Conservation (phyloP, 2,329 filamentous ascomycete genomes). For the Aphanocladium album region DNA sequence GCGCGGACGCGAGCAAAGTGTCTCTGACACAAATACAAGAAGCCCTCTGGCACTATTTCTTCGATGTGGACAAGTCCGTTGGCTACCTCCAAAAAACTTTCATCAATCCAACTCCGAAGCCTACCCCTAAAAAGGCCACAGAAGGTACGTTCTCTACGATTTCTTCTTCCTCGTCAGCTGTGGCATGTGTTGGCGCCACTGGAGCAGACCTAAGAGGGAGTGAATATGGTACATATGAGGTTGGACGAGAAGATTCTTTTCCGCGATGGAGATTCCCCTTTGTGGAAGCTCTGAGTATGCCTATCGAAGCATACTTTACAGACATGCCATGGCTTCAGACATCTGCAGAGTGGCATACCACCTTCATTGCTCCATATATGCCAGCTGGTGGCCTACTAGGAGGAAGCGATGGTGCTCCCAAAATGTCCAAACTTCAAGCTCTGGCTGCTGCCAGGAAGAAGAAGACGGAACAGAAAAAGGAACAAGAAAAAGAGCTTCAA, state of each 20-base stretch:
- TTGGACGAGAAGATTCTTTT: slow-evolving; percentile 2
- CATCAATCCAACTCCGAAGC: slow-evolving; percentile 41
- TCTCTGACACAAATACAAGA: slow-evolving; percentile 71
- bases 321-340: slow-evolving; percentile 83
- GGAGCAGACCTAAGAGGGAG: slow-evolving; percentile 28
- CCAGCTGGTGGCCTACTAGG: slow-evolving; percentile 69
- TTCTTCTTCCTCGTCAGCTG: slow-evolving; percentile 12
- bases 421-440: slow-evolving; percentile 85
- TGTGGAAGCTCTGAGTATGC: slow-evolving; percentile 15
- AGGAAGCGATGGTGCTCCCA: slow-evolving; percentile 60
- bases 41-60: slow-evolving; percentile 92
- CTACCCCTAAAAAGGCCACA: slow-evolving; percentile 35
- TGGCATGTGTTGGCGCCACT: slow-evolving; percentile 15
- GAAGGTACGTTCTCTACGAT: slow-evolving; percentile 33
- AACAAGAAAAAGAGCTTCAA: slow-evolving; percentile 21
- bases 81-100: slow-evolving; percentile 69
- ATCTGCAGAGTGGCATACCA: slow-evolving; percentile 58
- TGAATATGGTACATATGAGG: slow-evolving; percentile 1
- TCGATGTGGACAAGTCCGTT: slow-evolving; percentile 81
- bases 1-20: slow-evolving; percentile 51
- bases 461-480: slow-evolving; percentile 63
- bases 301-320: slow-evolving; percentile 48
- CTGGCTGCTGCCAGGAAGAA: slow-evolving; percentile 82
- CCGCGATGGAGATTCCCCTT: slow-evolving; percentile 14
- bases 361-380: slow-evolving; percentile 53